Evolutionary conservation across 2,329 filamentous ascomycete species (phyloP).

Genomic region (Xylaria sp.): DNA sequence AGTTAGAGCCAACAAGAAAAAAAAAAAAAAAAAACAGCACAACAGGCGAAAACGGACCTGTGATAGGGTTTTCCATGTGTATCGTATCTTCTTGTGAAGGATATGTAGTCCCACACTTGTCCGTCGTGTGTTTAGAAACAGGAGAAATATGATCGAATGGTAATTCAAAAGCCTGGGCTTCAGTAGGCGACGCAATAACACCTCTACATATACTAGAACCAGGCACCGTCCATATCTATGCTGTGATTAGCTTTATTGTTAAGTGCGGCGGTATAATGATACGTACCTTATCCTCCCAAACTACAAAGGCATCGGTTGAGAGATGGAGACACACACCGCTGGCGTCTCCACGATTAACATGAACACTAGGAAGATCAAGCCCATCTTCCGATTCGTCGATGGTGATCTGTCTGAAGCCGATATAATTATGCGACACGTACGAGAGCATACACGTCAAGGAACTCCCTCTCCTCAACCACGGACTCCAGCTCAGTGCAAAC

Average conservation of each 20-base stretch:
- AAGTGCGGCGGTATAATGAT: background rate
- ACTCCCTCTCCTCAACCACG: constrained; percentile 57
- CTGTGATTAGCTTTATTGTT: constrained; percentile 30
- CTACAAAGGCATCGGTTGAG: constrained; percentile 64
- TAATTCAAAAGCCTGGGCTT: constrained; percentile 63
- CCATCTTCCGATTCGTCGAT: constrained; percentile 53
- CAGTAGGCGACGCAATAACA: constrained; percentile 64
- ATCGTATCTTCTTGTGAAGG: constrained; percentile 48
- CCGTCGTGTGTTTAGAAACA: constrained; percentile 53
- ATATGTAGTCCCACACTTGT: constrained; percentile 62
- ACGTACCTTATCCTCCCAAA: constrained; percentile 64
- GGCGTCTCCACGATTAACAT: constrained; percentile 56
- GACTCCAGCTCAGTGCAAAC: constrained; percentile 66
- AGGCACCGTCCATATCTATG: constrained; percentile 57
- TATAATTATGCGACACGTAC: constrained; percentile 62
- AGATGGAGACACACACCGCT: constrained; percentile 63
- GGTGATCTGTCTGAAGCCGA: constrained; percentile 65
- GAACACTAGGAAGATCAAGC: constrained; percentile 53
- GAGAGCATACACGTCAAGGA: constrained; percentile 59
- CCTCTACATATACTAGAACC: constrained; percentile 60
- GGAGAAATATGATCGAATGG: constrained; percentile 51
- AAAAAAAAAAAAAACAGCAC: no score
- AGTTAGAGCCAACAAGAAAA: background rate
- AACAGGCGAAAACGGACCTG: constrained; percentile 50
- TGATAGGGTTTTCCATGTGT: constrained; percentile 58